These are phyloP conservation scores for Colletotrichum gloeosporioides DNA, from an alignment of 2,329 filamentous ascomycete species.

Conservation along the genomic window DNA sequence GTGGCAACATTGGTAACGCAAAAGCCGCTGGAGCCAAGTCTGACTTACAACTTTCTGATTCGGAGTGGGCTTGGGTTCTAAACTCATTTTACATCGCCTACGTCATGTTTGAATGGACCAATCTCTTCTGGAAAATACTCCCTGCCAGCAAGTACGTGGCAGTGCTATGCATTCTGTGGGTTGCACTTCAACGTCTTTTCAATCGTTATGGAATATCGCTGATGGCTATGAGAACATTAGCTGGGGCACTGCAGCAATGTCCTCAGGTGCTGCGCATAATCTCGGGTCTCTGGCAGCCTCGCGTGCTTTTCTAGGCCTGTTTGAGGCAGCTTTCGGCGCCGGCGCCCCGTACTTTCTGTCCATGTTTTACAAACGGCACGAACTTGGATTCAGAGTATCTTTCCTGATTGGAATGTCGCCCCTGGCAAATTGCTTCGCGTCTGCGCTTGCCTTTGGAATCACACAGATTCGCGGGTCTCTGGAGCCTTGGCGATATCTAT, in stretches of 20 bases:
- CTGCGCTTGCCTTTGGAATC: slow-evolving; percentile 37
- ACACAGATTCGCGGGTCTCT: slow-evolving; percentile 29
- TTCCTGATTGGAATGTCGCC: slow-evolving; percentile 33
- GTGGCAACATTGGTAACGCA: slow-evolving; percentile 5
- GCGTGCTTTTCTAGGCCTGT: slow-evolving; percentile 30
- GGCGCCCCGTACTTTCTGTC: slow-evolving; percentile 35
- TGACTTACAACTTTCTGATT: neutral
- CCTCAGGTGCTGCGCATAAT: neutral
- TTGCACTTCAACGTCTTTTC: neutral
- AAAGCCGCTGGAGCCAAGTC: neutral
- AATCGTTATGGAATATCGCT: neutral
- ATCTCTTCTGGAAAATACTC: slow-evolving; percentile 28
- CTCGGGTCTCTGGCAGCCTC: slow-evolving; percentile 24
- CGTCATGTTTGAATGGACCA: slow-evolving; percentile 27
- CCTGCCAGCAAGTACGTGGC: slow-evolving; percentile 27
- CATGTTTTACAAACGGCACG: slow-evolving; percentile 36
- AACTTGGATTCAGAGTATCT: slow-evolving; percentile 33
- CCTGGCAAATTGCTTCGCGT: slow-evolving; percentile 37
- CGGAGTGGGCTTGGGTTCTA: slow-evolving; percentile 29
- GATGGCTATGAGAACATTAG: neutral
- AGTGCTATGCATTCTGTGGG: slow-evolving; percentile 27
- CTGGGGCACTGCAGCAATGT: neutral
- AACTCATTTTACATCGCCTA: slow-evolving; percentile 31
- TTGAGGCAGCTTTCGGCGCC: slow-evolving; percentile 32
- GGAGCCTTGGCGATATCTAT: slow-evolving; percentile 34